phyloP scores from a whole-genome alignment of 495 filamentous ascomycete genomes.

The Cercophora scortea region DNA sequence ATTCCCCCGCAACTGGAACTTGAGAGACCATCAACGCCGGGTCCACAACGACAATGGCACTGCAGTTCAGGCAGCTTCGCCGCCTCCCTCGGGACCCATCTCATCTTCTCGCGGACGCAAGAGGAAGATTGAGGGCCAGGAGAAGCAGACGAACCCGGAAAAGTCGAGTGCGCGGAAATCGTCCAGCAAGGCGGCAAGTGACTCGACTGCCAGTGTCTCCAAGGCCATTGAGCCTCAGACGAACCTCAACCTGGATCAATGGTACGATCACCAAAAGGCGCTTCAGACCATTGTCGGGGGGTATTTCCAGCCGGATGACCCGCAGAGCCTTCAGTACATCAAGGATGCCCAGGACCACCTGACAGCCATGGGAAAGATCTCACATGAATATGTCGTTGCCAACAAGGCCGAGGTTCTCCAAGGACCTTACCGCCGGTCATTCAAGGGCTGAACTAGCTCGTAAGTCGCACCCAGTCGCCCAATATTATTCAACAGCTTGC shows the following conservation, averaged over 20 bases:
- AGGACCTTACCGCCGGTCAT: constrained; percentile 18
- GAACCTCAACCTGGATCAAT: constrained; percentile 33
- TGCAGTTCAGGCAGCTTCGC: constrained; percentile 27
- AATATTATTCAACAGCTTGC: background rate
- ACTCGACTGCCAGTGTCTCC: constrained; percentile 14
- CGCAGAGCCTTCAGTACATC: constrained; percentile 34
- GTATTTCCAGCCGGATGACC: constrained; percentile 37
- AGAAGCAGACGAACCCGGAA: constrained; percentile 24
- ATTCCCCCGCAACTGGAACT: constrained; percentile 89
- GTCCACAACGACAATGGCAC: constrained; percentile 71
- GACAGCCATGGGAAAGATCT: constrained; percentile 35
- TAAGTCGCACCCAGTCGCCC: background rate
- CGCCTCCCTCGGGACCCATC: constrained; percentile 21
- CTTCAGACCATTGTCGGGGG: constrained; percentile 34
- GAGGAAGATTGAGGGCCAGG: constrained; percentile 38
- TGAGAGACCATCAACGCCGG: constrained; percentile 88
- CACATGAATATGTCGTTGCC: constrained; percentile 14
- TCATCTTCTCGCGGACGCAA: constrained; percentile 36
- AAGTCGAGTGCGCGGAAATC: constrained; percentile 36
- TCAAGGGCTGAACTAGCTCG: constrained; percentile 16
- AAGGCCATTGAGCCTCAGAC: constrained; percentile 21
- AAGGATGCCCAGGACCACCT: constrained; percentile 36
- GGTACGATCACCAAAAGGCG: constrained; percentile 40
- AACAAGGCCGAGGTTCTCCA: constrained; percentile 17
- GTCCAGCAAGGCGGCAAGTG: constrained; percentile 22